A percentile compares a stretch with the other conserved stretches of the same genome.
Conservation (phyloP, 2,329 filamentous ascomycete species). For the Botrytis deweyae region DNA sequence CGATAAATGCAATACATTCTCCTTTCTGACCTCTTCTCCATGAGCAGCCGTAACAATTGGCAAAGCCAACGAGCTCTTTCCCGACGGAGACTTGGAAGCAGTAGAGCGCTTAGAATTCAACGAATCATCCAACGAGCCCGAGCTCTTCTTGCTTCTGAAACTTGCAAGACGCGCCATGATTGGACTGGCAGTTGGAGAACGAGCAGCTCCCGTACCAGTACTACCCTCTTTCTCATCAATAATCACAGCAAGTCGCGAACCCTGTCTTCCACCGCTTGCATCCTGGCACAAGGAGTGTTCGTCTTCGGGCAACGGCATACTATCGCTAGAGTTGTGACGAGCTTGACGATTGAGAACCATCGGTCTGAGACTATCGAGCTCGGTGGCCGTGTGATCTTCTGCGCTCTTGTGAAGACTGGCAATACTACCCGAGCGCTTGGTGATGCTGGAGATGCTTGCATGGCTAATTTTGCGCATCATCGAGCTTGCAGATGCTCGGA, state of each 20-base stretch:
- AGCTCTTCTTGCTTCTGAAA: conserved; percentile 32
- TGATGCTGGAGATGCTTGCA: conserved; percentile 71
- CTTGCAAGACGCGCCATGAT: conserved; percentile 31
- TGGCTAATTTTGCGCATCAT: conserved; percentile 82
- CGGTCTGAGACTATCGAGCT: conserved; percentile 24
- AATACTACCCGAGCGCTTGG: conserved; percentile 57
- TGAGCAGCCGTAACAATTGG: conserved; percentile 25
- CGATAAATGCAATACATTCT: conserved; percentile 11
- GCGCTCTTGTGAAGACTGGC: conserved; percentile 34
- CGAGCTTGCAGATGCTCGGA: conserved; percentile 76
- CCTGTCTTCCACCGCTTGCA: neutral
- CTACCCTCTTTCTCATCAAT: conserved; percentile 37
- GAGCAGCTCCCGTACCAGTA: conserved; percentile 27
- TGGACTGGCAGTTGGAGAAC: neutral
- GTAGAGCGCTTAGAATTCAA: conserved; percentile 22
- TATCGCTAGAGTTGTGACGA: conserved; percentile 26
- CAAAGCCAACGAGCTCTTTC: conserved; percentile 31
- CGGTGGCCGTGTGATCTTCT: conserved; percentile 30
- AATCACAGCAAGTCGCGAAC: conserved; percentile 34
- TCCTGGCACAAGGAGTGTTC: conserved; percentile 26
- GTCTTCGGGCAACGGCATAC: conserved; percentile 21
- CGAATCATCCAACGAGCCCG: conserved; percentile 27
- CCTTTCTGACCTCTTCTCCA: conserved; percentile 34
- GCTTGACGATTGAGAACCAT: conserved; percentile 23
- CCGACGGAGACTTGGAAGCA: conserved; percentile 33